Base-by-base conservation (phyloP, 2,329 filamentous ascomycete genomes). In the Colletotrichum cordylinicola region DNA sequence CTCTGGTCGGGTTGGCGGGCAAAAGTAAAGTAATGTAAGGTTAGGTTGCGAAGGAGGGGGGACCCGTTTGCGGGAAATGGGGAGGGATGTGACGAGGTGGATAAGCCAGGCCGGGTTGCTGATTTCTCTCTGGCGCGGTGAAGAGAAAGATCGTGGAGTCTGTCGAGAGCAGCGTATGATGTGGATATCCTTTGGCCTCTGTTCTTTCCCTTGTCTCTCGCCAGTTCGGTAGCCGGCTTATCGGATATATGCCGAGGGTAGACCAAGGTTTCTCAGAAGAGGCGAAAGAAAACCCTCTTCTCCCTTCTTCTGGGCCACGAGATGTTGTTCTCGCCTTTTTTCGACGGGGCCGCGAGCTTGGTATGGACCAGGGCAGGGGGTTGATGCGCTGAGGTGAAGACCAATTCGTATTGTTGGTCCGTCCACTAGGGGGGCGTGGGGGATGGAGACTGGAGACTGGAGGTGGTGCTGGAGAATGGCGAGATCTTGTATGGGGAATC, bases 371-470 rank as follows among this genome's bases (percentile, higher is more conserved):
- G 73, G 73, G 35, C 48, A 64, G 43, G 68, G 72, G 64, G 64
- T 73, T 3, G 58, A 73, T 73, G 56, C 35, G 70, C 70, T 76
- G 74, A 74, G 64, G 74, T 65, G 64, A 74, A 60, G 70, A 74
- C 65, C 70, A 61, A 74, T 74, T 73, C 58, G 74, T 76, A 69
- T 74, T 61, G 43, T 74, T 76, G 65, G 70, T 66, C 70, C 74
- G 74, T 66, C 48, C 65, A 60, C 48, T 29, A 60, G 24, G 58
- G 43, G 74, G 33, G 56, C 43, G 69, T 55, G 69, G 73, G 73
- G 56, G 39, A 75, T 64, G 65, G 64, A 29, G 43, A 75, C 48
- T 52, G 43, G 43, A 21, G 43, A 66, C 48, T 58, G 70, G 70
- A 65, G 69, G 62, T 29, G 55, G 61, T 70, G 61, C 37, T 70